phyloP scores from a whole-genome alignment of 164 flowering plant genomes.

The Protea cynaroides region DNA sequence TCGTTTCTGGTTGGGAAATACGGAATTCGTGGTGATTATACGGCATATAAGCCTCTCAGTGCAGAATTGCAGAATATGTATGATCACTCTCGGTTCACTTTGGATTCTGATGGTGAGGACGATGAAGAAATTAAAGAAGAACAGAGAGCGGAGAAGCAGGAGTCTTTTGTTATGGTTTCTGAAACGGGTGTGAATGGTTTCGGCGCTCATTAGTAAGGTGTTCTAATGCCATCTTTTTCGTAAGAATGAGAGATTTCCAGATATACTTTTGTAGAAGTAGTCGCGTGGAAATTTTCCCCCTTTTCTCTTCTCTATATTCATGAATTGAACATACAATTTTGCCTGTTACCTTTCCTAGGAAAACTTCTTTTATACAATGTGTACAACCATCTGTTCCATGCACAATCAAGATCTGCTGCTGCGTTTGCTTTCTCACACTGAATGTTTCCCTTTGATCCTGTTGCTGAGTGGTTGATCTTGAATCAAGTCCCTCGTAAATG shows the following conservation, averaged over 20 bases:
- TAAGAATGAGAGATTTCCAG: background rate
- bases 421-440: no score
- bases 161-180: constrained; percentile 15
- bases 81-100: constrained; percentile 41
- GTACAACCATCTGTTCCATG: no score
- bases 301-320: background rate
- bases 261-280: background rate
- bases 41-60: constrained; percentile 54
- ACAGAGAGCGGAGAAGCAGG: constrained; percentile 22
- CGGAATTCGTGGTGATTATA: constrained; percentile 19
- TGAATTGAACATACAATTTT: background rate
- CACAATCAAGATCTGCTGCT: no score
- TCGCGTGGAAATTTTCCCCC: background rate
- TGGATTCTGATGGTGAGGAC: constrained; percentile 64
- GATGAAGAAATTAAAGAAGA: constrained; percentile 33
- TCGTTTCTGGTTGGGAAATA: constrained; percentile 28
- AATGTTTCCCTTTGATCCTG: no score
- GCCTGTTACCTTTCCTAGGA: no score
- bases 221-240: background rate
- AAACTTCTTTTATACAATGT: no score
- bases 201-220: constrained; percentile 48
- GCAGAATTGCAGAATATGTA: constrained; percentile 48
- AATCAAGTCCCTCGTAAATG: no score
- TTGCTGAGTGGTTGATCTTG: no score
- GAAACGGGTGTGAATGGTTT: constrained; percentile 43